Percentiles rank a stretch among this genome's conserved stretches.
Conservation (phyloP, 306 rosid species). For the Cajanus cajan region DNA sequence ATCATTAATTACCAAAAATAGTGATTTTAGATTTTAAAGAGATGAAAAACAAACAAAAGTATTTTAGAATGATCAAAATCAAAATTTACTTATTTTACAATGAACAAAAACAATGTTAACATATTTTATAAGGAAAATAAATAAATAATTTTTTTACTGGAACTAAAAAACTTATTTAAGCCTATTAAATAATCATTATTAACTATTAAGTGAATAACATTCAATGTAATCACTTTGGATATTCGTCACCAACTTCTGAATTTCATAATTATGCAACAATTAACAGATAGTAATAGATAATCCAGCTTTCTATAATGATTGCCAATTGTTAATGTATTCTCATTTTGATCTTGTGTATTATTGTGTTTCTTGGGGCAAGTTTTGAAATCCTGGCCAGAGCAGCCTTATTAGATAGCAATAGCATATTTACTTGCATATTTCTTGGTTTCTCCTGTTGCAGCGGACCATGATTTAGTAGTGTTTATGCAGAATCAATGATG, state of each 20-base stretch:
- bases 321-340: not conserved
- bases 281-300: not conserved
- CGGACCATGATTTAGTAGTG: conserved; percentile 60
- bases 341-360: conserved; percentile 19
- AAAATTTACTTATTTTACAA: too few species aligned
- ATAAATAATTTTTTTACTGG: too few species aligned
- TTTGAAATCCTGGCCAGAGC: conserved; percentile 31
- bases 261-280: not conserved
- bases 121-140: too few species aligned
- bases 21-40: too few species aligned
- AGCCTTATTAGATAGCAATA: conserved; percentile 40
- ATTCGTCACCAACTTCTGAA: conserved; percentile 9
- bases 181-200: not conserved
- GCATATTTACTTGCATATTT: conserved; percentile 43
- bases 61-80: too few species aligned
- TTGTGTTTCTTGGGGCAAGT: conserved; percentile 15
- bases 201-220: not conserved
- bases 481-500: conserved; percentile 82
- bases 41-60: too few species aligned
- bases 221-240: not conserved
- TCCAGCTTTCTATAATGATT: conserved; percentile 3
- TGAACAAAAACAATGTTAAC: too few species aligned
- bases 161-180: too few species aligned
- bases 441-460: conserved; percentile 58
- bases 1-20: too few species aligned